Evolutionary conservation across 2,329 filamentous ascomycete genomes (phyloP), one percentile per base, ranked within the genome.

Genomic region (Dendrostoma leiphaemia): DNA sequence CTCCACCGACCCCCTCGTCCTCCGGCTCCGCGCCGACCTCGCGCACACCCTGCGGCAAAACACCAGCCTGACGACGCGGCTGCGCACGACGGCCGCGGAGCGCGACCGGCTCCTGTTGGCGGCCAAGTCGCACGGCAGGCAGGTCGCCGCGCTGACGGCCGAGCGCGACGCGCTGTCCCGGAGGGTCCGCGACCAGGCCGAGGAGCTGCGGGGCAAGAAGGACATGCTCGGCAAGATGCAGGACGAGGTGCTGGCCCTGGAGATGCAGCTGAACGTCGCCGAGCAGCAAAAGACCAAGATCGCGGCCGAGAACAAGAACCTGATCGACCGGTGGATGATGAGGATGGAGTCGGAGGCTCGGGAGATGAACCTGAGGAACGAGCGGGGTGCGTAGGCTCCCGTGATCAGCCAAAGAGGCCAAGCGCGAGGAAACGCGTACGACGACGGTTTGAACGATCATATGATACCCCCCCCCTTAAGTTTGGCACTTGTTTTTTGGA

Each of bases 311-410:
- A 97, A 97, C 67, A 86, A 90, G 66, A 89, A 96, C 61, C 78
- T 99, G 52, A 85, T 97, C 50, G 88, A 91, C 68, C 81, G 94
- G 51, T 97, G 92, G 91, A 92, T 97, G 88, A 85, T 84, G 66
- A 80, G 88, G 60, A 94, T 94, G 82, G 88, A 86, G 4, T 82
- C 86, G 66, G 92, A 97, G 74, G 93, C 90, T 10, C 89, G 94
- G 53, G 86, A 83, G 59, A 92, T 96, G 87, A 97, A 97, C 65
- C 70, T 77, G 48, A 78, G 80, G 57, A 84, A 82, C 65, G 81
- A 84, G 61, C 57, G 48, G 62, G 60, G 54, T 62, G 61, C n/a
- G n/a, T n/a, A n/a, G n/a, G n/a, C n/a, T n/a, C n/a, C n/a, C n/a
- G n/a, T n/a, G n/a, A n/a, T n/a, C n/a, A n/a, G n/a, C n/a, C n/a